These are phyloP conservation scores for Actinomortierella wolfii DNA, from an alignment of 371 early-diverging fungal genomes.

Conservation along the genomic window DNA sequence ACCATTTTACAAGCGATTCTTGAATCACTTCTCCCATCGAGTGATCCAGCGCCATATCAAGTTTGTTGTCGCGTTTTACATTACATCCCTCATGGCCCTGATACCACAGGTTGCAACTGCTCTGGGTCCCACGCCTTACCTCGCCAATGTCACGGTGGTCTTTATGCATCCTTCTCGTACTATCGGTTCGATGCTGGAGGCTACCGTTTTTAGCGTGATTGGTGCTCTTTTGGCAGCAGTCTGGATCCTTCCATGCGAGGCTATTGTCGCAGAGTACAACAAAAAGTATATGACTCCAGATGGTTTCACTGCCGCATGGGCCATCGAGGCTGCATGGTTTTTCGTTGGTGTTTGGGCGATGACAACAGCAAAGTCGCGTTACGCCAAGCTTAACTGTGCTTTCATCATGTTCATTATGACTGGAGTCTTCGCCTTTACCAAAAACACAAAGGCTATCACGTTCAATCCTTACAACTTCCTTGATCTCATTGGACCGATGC, in stretches of 20 bases:
- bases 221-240: constrained; percentile 48
- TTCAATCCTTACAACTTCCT: constrained; percentile 17
- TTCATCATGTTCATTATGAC: constrained; percentile 32
- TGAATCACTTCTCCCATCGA: constrained; percentile 50
- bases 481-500: constrained; percentile 24
- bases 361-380: constrained; percentile 23
- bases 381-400: constrained; percentile 33
- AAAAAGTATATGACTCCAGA: constrained; percentile 8
- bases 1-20: constrained; percentile 26
- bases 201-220: constrained; percentile 49
- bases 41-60: constrained; percentile 60
- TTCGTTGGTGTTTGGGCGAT: constrained; percentile 40
- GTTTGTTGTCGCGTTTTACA: constrained; percentile 55
- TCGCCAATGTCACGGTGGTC: constrained; percentile 50
- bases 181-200: constrained; percentile 56
- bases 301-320: constrained; percentile 8
- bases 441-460: constrained; percentile 1
- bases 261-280: constrained; percentile 46
- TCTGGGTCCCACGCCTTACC: constrained; percentile 50
- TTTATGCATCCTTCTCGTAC: constrained; percentile 59
- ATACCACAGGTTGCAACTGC: constrained; percentile 42
- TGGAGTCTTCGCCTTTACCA: constrained; percentile 18
- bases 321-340: constrained; percentile 35
- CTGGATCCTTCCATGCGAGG: constrained; percentile 49
- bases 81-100: constrained; percentile 50